A percentile compares a stretch with the other conserved stretches of the same genome.
These are phyloP conservation scores for Chrysoporthe puriensis DNA, from an alignment of 2,329 filamentous ascomycete genomes.

Conservation along the genomic window DNA sequence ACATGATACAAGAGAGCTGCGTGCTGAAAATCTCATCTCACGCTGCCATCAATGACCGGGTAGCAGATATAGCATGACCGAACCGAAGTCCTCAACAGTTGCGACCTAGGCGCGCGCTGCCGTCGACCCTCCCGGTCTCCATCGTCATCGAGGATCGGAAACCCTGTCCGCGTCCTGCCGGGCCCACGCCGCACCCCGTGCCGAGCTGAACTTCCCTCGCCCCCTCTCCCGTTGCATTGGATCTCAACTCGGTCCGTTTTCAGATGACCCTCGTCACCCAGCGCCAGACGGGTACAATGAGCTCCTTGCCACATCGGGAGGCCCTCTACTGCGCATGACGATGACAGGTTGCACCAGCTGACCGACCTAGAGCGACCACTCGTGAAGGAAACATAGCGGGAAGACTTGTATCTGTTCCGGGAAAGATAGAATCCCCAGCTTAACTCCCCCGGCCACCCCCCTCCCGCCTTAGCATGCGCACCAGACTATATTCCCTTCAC, in stretches of 20 bases:
- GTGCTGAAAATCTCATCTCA: background rate
- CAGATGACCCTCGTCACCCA: background rate
- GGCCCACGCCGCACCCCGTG: background rate
- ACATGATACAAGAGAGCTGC: background rate
- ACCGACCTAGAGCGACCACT: background rate
- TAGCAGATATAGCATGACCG: background rate
- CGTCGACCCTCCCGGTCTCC: background rate
- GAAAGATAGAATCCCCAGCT: background rate
- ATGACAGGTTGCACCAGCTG: background rate
- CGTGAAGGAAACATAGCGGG: background rate
- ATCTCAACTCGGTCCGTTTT: conserved; percentile 2
- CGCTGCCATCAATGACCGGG: background rate
- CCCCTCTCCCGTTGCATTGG: background rate
- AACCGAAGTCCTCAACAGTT: background rate
- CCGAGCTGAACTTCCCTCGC: background rate
- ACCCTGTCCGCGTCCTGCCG: conserved; percentile 1
- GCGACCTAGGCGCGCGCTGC: background rate
- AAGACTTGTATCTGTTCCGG: background rate
- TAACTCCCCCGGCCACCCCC: no score
- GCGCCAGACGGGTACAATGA: background rate
- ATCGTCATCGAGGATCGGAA: background rate
- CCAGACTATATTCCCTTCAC: background rate
- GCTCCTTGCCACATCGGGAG: background rate
- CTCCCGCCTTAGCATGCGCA: no score
- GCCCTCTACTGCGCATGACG: background rate